Base-by-base conservation (phyloP, 2,329 filamentous ascomycete genomes). In the Dothideomycetidae sp. region DNA sequence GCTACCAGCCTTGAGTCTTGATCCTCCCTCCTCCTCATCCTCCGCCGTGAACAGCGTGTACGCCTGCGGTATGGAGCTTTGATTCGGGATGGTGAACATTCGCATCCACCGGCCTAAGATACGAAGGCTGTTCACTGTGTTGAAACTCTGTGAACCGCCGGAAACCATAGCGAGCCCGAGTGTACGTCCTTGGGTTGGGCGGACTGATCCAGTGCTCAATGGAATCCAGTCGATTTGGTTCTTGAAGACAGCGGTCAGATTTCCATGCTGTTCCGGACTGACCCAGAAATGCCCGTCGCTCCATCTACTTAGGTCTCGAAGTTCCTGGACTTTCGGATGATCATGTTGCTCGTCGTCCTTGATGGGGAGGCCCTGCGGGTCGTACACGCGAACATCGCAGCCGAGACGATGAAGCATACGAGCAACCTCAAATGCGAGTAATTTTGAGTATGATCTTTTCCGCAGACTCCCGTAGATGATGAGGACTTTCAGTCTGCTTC, bases 151-250 rank as follows among this genome's bases (percentile, higher is more conserved):
- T 0, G 69, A 75, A 0, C 75, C 75, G 11, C 75, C 75, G 36
- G 62, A 70, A 0, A 79, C 73, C 51, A 78, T 71, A 0, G 71
- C 69, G 14, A 79, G 63, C 1, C 68, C 68, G 1, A 80, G 59
- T 0, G 74, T 79, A 1, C 74, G 64, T 21, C 75, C 75, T 55
- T 80, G 75, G 0, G 75, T 79, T 0, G 73, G 75, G 0, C 75
- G 69, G 0, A 80, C 68, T 5, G 69, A 70, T 15, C 75, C 74
- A 0, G 68, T 68, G 2, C 61, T 66, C 0, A 80, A 58, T 0
- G 75, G 75, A 28, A 79, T 75, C 76, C 75, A 79, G 52, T 80
- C 75, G 33, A 79, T 78, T 45, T 79, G 74, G 45, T 76, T 75
- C 45, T 79, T 79, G 62, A 79, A 79, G 0, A 78, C 69, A 3